These are phyloP conservation scores for Bjerkandera adusta DNA, from an alignment of 1,284 basidiomycete genomes.

Conservation along the genomic window DNA sequence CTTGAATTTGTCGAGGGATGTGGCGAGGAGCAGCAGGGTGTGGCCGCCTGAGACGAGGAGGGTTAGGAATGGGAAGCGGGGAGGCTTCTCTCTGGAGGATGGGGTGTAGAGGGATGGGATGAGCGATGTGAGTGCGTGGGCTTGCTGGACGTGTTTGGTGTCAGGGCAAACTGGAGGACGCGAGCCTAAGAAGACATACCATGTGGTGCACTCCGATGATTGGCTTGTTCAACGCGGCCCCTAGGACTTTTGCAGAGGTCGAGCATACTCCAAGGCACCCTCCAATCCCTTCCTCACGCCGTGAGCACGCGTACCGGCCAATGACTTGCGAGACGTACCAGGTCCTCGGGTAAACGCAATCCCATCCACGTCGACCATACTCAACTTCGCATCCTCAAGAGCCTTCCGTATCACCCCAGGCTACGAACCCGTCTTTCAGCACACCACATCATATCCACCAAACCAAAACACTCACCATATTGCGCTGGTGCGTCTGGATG, in stretches of 20 bases:
- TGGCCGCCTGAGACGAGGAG: constrained; percentile 91
- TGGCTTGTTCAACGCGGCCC: constrained; percentile 75
- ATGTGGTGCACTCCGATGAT: constrained; percentile 92
- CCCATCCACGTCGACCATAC: constrained; percentile 70
- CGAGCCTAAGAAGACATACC: constrained; percentile 45
- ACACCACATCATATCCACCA: not conserved
- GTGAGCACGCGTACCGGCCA: not conserved
- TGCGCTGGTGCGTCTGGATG: constrained; percentile 70
- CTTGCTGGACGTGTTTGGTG: constrained; percentile 66
- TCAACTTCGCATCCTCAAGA: constrained; percentile 59
- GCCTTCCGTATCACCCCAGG: constrained; percentile 73
- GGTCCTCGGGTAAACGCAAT: constrained; percentile 92
- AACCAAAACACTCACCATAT: constrained; percentile 55
- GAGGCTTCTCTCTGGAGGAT: constrained; percentile 36
- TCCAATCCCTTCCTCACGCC: constrained; percentile 53
- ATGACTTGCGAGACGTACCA: constrained; percentile 40
- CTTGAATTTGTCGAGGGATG: constrained; percentile 54
- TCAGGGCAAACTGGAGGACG: not conserved
- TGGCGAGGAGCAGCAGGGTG: constrained; percentile 80
- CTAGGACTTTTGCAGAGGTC: constrained; percentile 79
- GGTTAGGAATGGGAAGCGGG: constrained; percentile 83
- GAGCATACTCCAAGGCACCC: constrained; percentile 79
- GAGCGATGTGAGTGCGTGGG: constrained; percentile 84
- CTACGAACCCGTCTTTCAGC: constrained; percentile 36
- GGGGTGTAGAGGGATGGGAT: constrained; percentile 3